Conservation (phyloP, 2,329 filamentous ascomycete species). For the Aspergillus niger region DNA sequence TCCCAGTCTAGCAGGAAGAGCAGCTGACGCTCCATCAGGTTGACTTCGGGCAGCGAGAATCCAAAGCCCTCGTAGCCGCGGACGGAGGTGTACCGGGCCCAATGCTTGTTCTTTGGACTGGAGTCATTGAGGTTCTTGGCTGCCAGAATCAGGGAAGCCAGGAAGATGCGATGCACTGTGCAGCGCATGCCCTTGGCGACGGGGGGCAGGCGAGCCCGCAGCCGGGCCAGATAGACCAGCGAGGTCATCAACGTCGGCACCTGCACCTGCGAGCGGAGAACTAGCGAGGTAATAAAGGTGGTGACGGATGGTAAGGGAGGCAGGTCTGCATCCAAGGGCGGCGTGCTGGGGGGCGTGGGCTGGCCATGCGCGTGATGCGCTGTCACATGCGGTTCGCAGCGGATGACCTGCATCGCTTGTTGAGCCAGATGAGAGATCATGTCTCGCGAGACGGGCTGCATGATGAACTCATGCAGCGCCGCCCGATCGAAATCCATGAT, state of each 20-base stretch:
- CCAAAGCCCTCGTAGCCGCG: conserved; percentile 74
- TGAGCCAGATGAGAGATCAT: conserved; percentile 52
- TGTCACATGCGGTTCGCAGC: conserved; percentile 55
- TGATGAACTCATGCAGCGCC: conserved; percentile 52
- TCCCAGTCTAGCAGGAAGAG: conserved; percentile 96
- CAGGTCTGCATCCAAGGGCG: conserved; percentile 51
- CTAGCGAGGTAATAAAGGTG: conserved; percentile 87
- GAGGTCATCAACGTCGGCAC: conserved; percentile 97
- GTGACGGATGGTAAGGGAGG: conserved; percentile 73
- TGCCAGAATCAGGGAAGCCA: conserved; percentile 66
- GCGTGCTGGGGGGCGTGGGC: conserved; percentile 62
- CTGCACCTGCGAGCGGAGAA: conserved; percentile 92
- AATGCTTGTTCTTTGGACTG: conserved; percentile 99
- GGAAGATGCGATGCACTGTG: conserved; percentile 96
- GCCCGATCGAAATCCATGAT: conserved; percentile 40
- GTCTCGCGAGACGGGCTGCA: conserved; percentile 49
- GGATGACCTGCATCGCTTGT: conserved; percentile 51
- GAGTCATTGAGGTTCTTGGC: conserved; percentile 99
- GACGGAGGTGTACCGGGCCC: conserved; percentile 88
- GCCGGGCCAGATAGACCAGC: conserved; percentile 84
- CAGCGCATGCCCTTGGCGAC: conserved; percentile 95
- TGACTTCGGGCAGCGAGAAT: conserved; percentile 93
- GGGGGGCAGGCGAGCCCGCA: conserved; percentile 82
- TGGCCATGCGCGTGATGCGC: conserved; percentile 48
- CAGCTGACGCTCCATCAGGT: conserved; percentile 99